Evolutionary conservation across 345 rosid species (phyloP), one percentile per base, ranked within the genome.

Genomic region (Crucihimalaya himalaica): DNA sequence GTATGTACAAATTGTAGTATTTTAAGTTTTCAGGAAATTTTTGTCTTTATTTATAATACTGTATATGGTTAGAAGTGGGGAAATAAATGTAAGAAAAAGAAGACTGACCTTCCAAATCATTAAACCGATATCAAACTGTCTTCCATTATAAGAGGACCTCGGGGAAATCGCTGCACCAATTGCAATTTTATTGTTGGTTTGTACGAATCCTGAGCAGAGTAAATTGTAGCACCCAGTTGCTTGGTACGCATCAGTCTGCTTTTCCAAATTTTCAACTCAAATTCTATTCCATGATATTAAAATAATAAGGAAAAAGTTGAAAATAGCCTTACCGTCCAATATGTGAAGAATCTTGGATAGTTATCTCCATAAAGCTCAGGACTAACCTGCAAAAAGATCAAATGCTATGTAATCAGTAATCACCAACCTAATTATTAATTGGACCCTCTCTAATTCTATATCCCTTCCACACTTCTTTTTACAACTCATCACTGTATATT

Each of bases 81-180:
- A 69, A 76, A 57, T 75, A 71, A 70, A 71, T 63, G 61, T n/a
- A 62, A 61, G 71, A 23, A 62, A 63, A 73, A 25, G 28, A 78
- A 72, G 68, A 35, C 79, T 87, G 68, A 95, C 99, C 98, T 95
- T 95, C 99, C 99, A 95, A 76, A 95, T 81, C 88, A 86, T 82
- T 65, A 95, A 75, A 27, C 91, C 85, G 31, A 95, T 88, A 63
- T 95, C 99, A 39, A 92, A 95, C 82, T 95, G 98, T 60, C 89
- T 88, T 71, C 92, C 89, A 25, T 66, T 81, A 75, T 92, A 92
- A 48, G 97, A 76, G 15, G 99, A 95, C 70, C 91, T 90, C n/a
- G 99, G 99, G 72, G 97, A 90, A 70, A 95, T 95, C 52, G 97
- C 97, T 37, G 99, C 97, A 43, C 99, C 99, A 68, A 95, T 90